Evolutionary conservation across 176 grass and related monocot genomes (phyloP), one percentile per base, ranked within the genome.

Genomic region (Ensete ventricosum): DNA sequence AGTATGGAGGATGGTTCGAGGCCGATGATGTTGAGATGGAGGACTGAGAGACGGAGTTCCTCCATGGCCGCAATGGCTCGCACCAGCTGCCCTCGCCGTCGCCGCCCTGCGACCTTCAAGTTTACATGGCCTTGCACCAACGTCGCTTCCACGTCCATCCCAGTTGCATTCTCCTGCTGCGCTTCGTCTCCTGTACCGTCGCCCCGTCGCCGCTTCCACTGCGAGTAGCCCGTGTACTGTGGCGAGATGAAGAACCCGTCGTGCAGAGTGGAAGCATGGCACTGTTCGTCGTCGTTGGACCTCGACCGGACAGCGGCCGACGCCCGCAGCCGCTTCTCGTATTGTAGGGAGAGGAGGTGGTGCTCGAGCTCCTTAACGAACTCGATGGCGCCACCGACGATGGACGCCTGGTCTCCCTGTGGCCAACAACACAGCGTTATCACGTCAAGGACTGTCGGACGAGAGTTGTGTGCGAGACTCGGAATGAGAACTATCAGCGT

Each of bases 341-440:
- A 86, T 74, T 86, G 91, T 67, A 99, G 80, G 43, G 84, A 84
- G 70, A 99, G 67, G 43, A 99, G 88, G 71, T 87, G 86, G 79
- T 99, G 96, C 81, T 99, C 96, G 0, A 99, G 88, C 78, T 84
- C 82, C 84, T 99, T 99, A 76, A 99, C 86, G 79, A 91, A 99
- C 79, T 99, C 82, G 86, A 99, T 95, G 27, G 91, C 91, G 11
- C 96, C 96, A 0, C 91, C 88, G 4, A 99, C 84, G 72, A 99
- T 90, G 26, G 96, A 94, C 4, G 96, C 96, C 14, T 99, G 96
- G 83, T 99, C 96, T 23, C 96, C 88, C 95, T 98, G 55, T 25
- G 48, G 16, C 2, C 17, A 50, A n/a, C 67, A 70, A 6, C 19
- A 4, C 34, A 17, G 3, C 2, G 16, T 10, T 16, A 70, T 25